A percentile compares a stretch with the other conserved stretches of the same genome.
Evolutionary conservation across 768 basidiomycete species (phyloP).

Genomic region (Pleurotus cornucopiae): DNA sequence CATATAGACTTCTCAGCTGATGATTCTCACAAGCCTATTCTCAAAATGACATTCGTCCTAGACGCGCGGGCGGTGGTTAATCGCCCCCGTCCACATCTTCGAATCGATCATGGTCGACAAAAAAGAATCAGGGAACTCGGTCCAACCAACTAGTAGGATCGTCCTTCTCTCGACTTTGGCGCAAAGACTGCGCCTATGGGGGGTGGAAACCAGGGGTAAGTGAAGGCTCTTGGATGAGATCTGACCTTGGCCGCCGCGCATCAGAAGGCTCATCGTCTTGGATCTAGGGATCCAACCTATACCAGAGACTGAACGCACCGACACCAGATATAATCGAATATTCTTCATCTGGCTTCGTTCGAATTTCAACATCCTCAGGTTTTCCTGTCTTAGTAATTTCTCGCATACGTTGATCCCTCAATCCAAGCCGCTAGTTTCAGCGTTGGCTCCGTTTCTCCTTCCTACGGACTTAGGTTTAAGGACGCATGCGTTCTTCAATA

Average conservation of each 20-base stretch:
- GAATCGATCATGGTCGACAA: no score
- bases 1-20: no score
- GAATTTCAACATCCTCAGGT: slow-evolving; percentile 64
- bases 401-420: not conserved
- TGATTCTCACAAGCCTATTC: no score
- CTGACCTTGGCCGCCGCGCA: not conserved
- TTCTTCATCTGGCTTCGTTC: slow-evolving; percentile 78
- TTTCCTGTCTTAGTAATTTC: not conserved
- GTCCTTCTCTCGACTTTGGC: not conserved
- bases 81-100: no score
- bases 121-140: no score
- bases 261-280: not conserved
- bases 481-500: slow-evolving; percentile 68
- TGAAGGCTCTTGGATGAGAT: not conserved
- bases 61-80: no score
- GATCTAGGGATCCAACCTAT: slow-evolving; percentile 50
- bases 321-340: slow-evolving; percentile 59
- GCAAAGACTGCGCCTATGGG: not conserved
- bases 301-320: slow-evolving; percentile 48
- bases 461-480: slow-evolving; percentile 55
- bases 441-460: slow-evolving; percentile 62
- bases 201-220: slow-evolving; percentile 5
- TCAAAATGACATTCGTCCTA: no score
- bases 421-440: slow-evolving; percentile 43
- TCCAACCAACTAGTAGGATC: no score